Evolutionary conservation across 1,284 basidiomycete species (phyloP), one percentile per base, ranked within the genome.

Genomic region (Leccinum cinnamomeum): DNA sequence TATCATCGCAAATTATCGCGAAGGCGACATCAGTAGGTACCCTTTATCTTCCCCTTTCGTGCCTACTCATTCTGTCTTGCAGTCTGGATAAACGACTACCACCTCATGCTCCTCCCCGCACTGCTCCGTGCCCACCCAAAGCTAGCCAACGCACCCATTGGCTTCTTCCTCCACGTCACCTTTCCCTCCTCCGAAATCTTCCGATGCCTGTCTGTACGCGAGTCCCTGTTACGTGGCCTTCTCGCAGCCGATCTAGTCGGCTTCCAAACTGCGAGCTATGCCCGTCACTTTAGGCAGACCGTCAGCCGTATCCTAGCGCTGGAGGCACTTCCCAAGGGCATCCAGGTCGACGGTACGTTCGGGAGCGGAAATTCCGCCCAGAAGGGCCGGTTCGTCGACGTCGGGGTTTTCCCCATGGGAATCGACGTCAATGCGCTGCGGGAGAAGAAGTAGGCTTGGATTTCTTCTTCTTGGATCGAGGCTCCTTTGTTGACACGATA

Each of bases 101-200:
- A 95, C 70, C 85, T 95, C 50, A 88, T 95, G 80, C 86, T 95
- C 37, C 82, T 95, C 18, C 94, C 93, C 0, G 79, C 82, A 35
- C 85, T 95, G 76, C 81, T 95, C 20, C 87, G 92, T 39, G 61
- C 69, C 7, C 53, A 72, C 25, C 78, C 79, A 11, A 75, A 76
- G n/a, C 77, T 84, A 2, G 59, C 88, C 0, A 82, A 82, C 25
- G 87, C 90, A 0, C 85, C 89, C 30, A 92, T 95, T 65, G 92
- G 92, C 1, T 93, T 95, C 79, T 95, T 95, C 79, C 83, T 94
- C 76, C 92, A 95, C 70, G 92, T 94, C 65, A 90, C 93, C 1
- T 95, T 95, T 76, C 93, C 93, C 0, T 89, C 86, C 8, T 92
- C 90, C 23, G 94, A 95, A 75, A 92, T 95, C 64, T 94, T 95